Percentiles rank a stretch among this genome's conserved stretches.
These are phyloP conservation scores for Fennellomyces sp. DNA, from an alignment of 371 early-diverging fungal species.

Conservation along the genomic window DNA sequence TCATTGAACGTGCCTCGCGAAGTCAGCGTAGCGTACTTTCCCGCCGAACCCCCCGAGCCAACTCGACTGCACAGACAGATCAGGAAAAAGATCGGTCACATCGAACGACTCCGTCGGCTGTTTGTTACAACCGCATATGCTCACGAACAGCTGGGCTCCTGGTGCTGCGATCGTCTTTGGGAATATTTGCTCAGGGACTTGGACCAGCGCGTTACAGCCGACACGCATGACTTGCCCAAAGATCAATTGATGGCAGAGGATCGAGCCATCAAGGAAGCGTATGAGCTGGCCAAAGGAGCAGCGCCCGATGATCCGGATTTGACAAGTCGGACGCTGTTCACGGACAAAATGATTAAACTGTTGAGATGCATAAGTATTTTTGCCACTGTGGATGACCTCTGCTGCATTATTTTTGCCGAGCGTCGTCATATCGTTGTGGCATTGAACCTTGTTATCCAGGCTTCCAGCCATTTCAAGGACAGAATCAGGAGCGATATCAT, in stretches of 20 bases:
- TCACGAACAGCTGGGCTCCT: constrained; percentile 65
- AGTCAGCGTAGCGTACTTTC: constrained; percentile 51
- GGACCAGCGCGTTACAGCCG: constrained; percentile 19
- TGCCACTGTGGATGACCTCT: constrained; percentile 50
- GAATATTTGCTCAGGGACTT: constrained; percentile 37
- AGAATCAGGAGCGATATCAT: constrained; percentile 58
- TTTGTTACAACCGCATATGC: constrained; percentile 34
- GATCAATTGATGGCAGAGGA: constrained; percentile 31
- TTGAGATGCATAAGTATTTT: constrained; percentile 54
- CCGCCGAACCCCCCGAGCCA: constrained; percentile 34
- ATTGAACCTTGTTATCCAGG: constrained; percentile 55
- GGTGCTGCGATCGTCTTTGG: constrained; percentile 68
- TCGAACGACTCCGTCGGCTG: constrained; percentile 38
- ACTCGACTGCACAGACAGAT: constrained; percentile 49
- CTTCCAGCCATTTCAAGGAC: constrained; percentile 31
- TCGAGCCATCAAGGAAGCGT: constrained; percentile 28
- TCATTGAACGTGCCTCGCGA: constrained; percentile 54
- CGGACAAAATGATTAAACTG: constrained; percentile 65
- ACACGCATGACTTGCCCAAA: constrained; percentile 17
- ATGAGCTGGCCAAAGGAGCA: constrained; percentile 13
- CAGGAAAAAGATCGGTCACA: constrained; percentile 33
- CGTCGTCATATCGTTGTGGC: constrained; percentile 76
- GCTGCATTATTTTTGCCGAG: constrained; percentile 87
- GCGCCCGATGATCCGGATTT: constrained; percentile 33
- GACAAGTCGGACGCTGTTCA: constrained; percentile 30